Conservation (phyloP, 2,329 filamentous ascomycete species). For the Clarireedia hainanense region DNA sequence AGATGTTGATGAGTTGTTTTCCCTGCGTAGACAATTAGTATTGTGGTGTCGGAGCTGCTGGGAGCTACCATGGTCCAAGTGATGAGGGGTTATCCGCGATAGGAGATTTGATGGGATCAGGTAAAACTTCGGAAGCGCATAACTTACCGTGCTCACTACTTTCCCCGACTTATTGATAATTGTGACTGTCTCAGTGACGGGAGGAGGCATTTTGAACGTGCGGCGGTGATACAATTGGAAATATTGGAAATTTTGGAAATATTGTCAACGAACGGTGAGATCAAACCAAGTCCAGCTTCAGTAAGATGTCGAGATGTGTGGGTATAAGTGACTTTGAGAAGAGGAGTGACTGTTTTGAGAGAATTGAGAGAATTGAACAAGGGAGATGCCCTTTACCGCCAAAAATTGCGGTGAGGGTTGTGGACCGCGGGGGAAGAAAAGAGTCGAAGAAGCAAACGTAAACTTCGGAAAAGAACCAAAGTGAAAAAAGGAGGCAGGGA, state of each 20-base stretch:
- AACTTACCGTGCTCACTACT: slow-evolving; percentile 74
- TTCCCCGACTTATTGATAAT: slow-evolving; percentile 89
- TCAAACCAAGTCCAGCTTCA: slow-evolving; percentile 4
- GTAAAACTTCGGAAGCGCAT: slow-evolving; percentile 7
- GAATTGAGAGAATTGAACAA: not conserved
- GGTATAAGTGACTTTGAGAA: not conserved
- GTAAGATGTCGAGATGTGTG: not conserved
- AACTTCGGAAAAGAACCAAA: not conserved
- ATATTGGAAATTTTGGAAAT: not conserved
- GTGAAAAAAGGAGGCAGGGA: not conserved
- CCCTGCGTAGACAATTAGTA: slow-evolving; percentile 45
- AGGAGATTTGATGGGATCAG: not conserved
- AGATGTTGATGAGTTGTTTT: slow-evolving; percentile 82
- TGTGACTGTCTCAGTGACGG: slow-evolving; percentile 66
- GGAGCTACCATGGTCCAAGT: not conserved
- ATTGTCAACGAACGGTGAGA: too few relatives aligned
- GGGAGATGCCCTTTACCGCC: slow-evolving; percentile 3
- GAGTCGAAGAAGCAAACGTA: not conserved
- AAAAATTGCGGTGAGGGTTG: slow-evolving; percentile 5
- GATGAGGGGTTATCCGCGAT: not conserved
- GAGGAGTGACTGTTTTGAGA: not conserved
- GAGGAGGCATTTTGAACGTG: slow-evolving; percentile 9
- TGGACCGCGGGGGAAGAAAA: not conserved
- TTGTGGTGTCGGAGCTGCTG: not conserved
- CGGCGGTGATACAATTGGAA: not conserved